Percentiles rank a stretch among this genome's conserved stretches.
These are phyloP conservation scores for Phlebopus sp. DNA, from an alignment of 1,284 basidiomycete genomes.

Conservation along the genomic window DNA sequence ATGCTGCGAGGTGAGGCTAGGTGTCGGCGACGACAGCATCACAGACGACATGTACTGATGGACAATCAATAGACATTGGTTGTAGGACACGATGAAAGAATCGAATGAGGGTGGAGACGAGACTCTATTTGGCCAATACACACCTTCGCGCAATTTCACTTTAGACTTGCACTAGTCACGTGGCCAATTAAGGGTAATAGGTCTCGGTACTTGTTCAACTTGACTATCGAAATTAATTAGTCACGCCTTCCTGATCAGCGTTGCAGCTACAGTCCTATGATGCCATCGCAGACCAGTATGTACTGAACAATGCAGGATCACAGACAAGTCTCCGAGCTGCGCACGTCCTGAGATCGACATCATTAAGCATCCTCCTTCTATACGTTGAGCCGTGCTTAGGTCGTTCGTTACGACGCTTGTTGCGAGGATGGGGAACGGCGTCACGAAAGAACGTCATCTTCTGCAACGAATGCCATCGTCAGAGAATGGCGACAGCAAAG, in stretches of 20 bases:
- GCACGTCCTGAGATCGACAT: constrained; percentile 17
- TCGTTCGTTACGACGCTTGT: constrained; percentile 68
- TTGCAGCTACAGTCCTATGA: neutral
- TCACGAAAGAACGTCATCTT: constrained; percentile 39
- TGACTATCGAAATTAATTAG: neutral
- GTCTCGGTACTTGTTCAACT: neutral
- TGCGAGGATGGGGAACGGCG: constrained; percentile 57
- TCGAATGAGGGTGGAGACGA: too few relatives aligned
- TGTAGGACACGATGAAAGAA: too few relatives aligned
- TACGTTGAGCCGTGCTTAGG: constrained; percentile 63
- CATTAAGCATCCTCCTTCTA: constrained; percentile 45
- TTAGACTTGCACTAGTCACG: too few relatives aligned
- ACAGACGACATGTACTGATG: too few relatives aligned
- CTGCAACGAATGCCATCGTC: constrained; percentile 22
- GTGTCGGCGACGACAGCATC: too few relatives aligned
- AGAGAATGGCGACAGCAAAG: constrained; percentile 1
- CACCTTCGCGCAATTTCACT: too few relatives aligned
- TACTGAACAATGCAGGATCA: neutral
- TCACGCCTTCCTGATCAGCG: neutral
- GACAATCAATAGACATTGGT: too few relatives aligned
- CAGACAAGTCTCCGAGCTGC: constrained; percentile 1
- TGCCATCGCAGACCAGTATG: neutral
- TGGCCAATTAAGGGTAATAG: too few relatives aligned
- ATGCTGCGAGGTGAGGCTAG: too few relatives aligned
- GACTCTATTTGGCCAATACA: too few relatives aligned